A percentile compares a stretch with the other conserved stretches of the same genome.
Conservation (phyloP, 768 basidiomycete genomes). For the Lentinula boryana region DNA sequence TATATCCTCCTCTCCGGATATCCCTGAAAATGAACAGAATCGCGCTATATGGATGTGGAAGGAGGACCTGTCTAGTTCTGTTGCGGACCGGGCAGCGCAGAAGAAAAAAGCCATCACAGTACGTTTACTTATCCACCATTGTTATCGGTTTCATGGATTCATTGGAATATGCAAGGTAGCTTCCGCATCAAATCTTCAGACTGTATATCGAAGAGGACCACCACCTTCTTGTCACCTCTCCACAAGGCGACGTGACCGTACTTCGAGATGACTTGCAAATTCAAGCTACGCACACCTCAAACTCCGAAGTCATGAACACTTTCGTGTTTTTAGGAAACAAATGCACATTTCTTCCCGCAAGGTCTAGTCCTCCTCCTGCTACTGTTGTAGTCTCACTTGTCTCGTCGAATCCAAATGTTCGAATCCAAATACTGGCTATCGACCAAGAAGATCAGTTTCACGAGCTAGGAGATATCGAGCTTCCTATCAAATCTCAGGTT, state of each 20-base stretch:
- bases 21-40: slow-evolving; percentile 31
- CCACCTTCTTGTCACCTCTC: slow-evolving; percentile 23
- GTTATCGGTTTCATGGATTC: neutral
- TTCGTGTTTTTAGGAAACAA: slow-evolving; percentile 23
- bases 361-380: slow-evolving; percentile 13
- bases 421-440: slow-evolving; percentile 24
- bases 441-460: slow-evolving; percentile 24
- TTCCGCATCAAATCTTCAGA: slow-evolving; percentile 31
- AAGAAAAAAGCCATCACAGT: slow-evolving; percentile 39
- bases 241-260: slow-evolving; percentile 23
- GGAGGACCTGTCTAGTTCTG: slow-evolving; percentile 37
- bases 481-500: neutral
- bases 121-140: slow-evolving; percentile 20
- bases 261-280: slow-evolving; percentile 21
- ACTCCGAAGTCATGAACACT: slow-evolving; percentile 12
- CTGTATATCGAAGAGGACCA: slow-evolving; percentile 19
- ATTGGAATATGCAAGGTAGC: slow-evolving; percentile 22
- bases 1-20: slow-evolving; percentile 41
- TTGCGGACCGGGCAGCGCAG: slow-evolving; percentile 24
- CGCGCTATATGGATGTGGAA: slow-evolving; percentile 60
- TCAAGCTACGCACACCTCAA: slow-evolving; percentile 10
- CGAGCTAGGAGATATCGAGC: slow-evolving; percentile 8
- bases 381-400: slow-evolving; percentile 19
- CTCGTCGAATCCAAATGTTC: slow-evolving; percentile 18
- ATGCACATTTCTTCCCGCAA: slow-evolving; percentile 23